Evolutionary conservation across 164 flowering plant species (phyloP), one percentile per base, ranked within the genome.

Genomic region (Nymphaea colorata): DNA sequence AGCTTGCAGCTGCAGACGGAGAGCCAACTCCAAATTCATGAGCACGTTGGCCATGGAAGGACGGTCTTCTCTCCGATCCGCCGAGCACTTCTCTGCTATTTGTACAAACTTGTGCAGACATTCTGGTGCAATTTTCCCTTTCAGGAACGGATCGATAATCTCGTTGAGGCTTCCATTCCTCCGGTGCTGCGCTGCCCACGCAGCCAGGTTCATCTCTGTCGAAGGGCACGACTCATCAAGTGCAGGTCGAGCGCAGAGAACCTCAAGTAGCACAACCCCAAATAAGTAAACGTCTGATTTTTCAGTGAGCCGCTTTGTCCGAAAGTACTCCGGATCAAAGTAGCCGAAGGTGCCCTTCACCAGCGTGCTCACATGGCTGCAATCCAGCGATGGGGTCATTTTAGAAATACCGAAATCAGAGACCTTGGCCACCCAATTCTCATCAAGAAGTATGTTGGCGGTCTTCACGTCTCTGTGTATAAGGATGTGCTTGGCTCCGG

Each of bases 191-290:
- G 36, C 36, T 25, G 36, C 36, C 36, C 36, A 25, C 36, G 36
- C 36, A 25, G 36, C 0, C 36, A 25, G 36, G 36, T 25, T 25
- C 36, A 25, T 25, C 36, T 25, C 36, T 25, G 36, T 25, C 36
- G 36, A 25, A 25, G 36, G 36, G 36, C 36, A 25, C 0, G 36
- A 25, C 36, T 25, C 36, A 1, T 25, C 36, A 25, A 25, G 36
- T 25, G 36, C 96, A 25, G 93, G 93, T 7, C 96, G 84, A 45
- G 91, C 96, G 67, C 94, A 88, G 43, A 90, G 16, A 66, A 85
- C 75, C 74, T 90, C 96, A 59, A 90, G 88, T 45, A 64, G 15
- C 44, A 64, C 66, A 17, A 64, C 66, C 45, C 66, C 66, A 15
- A 64, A 64, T 7, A 6, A 41, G 66, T 6, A 64, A 11, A 36